Base-by-base conservation (phyloP, 2,329 filamentous ascomycete genomes). In the Pseudogymnoascus sp. region DNA sequence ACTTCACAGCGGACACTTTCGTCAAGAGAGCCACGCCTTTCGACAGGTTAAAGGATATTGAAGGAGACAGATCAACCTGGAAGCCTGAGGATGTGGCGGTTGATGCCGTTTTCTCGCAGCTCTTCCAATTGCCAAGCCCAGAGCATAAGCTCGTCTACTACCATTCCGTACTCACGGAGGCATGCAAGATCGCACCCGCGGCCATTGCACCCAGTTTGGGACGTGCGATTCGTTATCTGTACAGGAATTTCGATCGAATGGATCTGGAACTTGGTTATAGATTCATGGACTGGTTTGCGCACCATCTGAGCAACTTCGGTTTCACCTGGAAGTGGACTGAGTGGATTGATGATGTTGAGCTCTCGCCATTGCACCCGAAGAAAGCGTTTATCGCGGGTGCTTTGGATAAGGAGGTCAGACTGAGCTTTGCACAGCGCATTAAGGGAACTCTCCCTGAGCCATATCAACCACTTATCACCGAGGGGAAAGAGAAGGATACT, bases 251-350 rank as follows among this genome's bases (percentile, higher is more conserved):
- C 8, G 87, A 91, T 64, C 84, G 82, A 2, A 86, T 97, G 80
- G 94, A 99, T 71, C 80, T 97, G 58, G 92, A 97, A 75, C 79
- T 99, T 45, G 83, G 81, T 62, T 89, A 92, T 70, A 85, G 94
- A 25, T 97, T 97, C 76, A 81, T 96, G 72, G 93, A 97, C 74
- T 99, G 94, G 94, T 99, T 99, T 72, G 85, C 93, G 16, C 94
- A 99, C 74, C 94, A 99, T 78, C 78, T 99, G 67, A 97, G 92
- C 77, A 99, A 99, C 78, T 99, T 99, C 73, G 94, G 96, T 61
- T 99, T 97, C 74, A 94, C 94, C 8, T 99, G 94, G 94, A 97
- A 97, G 76, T 99, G 94, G 94, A 88, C 89, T 14, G 94, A 99
- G 77, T 99, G 94, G 94, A 83, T 90, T 58, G 91, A 92, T 14